Evolutionary conservation across 164 flowering plant species (phyloP), one percentile per base, ranked within the genome.

Genomic region (Vitis riparia): DNA sequence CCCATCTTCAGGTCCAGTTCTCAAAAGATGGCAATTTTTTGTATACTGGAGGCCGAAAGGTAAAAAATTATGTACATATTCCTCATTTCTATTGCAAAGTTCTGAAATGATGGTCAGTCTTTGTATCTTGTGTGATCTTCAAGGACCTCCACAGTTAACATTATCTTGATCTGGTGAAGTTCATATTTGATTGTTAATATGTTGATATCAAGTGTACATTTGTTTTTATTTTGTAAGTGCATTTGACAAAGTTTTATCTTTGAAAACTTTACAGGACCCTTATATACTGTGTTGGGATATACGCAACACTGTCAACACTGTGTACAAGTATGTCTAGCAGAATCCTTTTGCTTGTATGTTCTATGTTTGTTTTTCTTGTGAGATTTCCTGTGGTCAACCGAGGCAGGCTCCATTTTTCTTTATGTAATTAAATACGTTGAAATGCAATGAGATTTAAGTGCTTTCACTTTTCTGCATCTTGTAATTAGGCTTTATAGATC

Each of bases 1-100:
- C 27, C 12, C 44, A 37, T 30, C 60, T 72, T 57, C 89, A 94
- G 98, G 87, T 92, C n/a, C 87, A 87, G 68, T 92, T 94, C 75
- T 94, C 98, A 23, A 90, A 82, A 73, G 98, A 94, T 82, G 98
- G 98, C 50, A 89, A 94, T 68, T 94, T 90, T 78, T 73, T 92
- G 65, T 94, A 89, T 69, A 89, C 97, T 27, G 98, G 98, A 62
- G 96, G 92, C 6, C 84, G 97, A 58, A 94, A 89, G 98, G 98
- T 91, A 84, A 59, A n/a, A 66, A 62, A 9, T 13, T 51, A 13
- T 47, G 14, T 4, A 29, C 15, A 10, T 60, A 9, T 32, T 59
- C 47, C 47, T 59, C 29, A 8, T 30, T 15, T 17, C 44, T 37
- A 37, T 37, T 37, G 44, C 44, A 2, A 37, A 37, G 44, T 37